Conservation (phyloP, 2,329 filamentous ascomycete species). For the Sclerotiophoma versabilis region DNA sequence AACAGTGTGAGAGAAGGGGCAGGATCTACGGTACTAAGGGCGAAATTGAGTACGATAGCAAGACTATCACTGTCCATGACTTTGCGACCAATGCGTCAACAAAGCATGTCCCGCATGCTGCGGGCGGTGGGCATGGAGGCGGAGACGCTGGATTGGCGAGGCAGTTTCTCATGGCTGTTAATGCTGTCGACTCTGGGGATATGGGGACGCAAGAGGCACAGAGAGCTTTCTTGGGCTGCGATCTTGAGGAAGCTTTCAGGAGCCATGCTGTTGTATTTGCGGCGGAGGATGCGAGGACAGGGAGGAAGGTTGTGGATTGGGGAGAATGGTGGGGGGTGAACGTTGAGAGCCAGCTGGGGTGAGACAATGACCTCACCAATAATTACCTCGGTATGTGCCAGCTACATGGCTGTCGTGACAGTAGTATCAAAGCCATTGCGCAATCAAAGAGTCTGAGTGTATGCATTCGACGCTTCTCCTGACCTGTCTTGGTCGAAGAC, state of each 20-base stretch:
- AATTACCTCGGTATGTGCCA: too few species aligned
- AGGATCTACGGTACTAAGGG: slow-evolving; percentile 86
- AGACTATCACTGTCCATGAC: slow-evolving; percentile 76
- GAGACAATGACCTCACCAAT: neutral
- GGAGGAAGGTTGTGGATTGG: slow-evolving; percentile 77
- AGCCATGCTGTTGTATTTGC: slow-evolving; percentile 95
- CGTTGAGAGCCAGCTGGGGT: slow-evolving; percentile 49
- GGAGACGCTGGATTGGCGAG: slow-evolving; percentile 80
- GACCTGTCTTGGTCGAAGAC: too few species aligned
- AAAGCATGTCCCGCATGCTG: slow-evolving; percentile 66
- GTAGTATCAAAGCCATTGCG: too few species aligned
- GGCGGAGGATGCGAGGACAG: slow-evolving; percentile 81
- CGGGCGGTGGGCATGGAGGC: slow-evolving; percentile 73
- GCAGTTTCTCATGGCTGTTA: slow-evolving; percentile 83
- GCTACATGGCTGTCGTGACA: too few species aligned
- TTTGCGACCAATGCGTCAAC: slow-evolving; percentile 67
- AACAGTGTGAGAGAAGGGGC: slow-evolving; percentile 84
- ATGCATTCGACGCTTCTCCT: neutral
- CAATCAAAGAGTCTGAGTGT: too few species aligned
- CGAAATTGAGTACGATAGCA: slow-evolving; percentile 85
- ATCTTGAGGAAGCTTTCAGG: slow-evolving; percentile 83
- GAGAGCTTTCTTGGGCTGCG: slow-evolving; percentile 77
- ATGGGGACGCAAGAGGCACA: slow-evolving; percentile 76
- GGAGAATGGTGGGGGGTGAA: slow-evolving; percentile 74
- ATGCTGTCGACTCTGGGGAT: slow-evolving; percentile 75